phyloP scores from a whole-genome alignment of 1,284 basidiomycete species.

The Malassezia caprae region DNA sequence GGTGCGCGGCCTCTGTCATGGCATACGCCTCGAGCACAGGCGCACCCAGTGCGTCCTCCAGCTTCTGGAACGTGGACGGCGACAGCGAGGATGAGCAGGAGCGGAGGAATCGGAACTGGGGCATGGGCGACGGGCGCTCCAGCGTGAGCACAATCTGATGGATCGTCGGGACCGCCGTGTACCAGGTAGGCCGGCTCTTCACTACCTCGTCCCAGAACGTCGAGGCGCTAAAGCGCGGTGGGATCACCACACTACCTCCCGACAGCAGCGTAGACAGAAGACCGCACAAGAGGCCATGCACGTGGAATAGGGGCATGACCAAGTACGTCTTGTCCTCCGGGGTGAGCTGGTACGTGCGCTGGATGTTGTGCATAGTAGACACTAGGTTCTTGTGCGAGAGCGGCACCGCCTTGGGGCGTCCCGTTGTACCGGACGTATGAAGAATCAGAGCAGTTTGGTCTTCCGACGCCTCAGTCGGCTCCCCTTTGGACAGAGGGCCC shows the following conservation, averaged over 20 bases:
- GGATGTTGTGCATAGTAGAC: conserved; percentile 55
- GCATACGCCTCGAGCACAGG: conserved; percentile 53
- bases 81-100: conserved; percentile 52
- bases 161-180: conserved; percentile 51
- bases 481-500: conserved; percentile 17
- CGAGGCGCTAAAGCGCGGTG: conserved; percentile 55
- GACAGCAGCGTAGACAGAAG: conserved; percentile 57
- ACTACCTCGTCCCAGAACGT: conserved; percentile 57
- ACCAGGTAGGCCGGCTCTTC: conserved; percentile 32
- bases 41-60: conserved; percentile 51
- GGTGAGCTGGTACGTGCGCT: conserved; percentile 53
- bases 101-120: conserved; percentile 52
- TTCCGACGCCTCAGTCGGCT: conserved; percentile 21
- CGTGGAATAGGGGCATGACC: conserved; percentile 64
- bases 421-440: conserved; percentile 58
- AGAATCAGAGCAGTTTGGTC: conserved; percentile 54
- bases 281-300: conserved; percentile 59
- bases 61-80: conserved; percentile 49
- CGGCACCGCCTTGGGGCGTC: conserved; percentile 54
- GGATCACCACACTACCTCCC: conserved; percentile 58
- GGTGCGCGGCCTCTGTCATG: conserved; percentile 51
- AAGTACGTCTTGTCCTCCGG: conserved; percentile 50
- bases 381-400: conserved; percentile 57
- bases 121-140: conserved; percentile 45
- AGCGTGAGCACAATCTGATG: conserved; percentile 52